These are phyloP conservation scores for Epichloe brachyelytri DNA, from an alignment of 2,329 filamentous ascomycete genomes.

Conservation along the genomic window DNA sequence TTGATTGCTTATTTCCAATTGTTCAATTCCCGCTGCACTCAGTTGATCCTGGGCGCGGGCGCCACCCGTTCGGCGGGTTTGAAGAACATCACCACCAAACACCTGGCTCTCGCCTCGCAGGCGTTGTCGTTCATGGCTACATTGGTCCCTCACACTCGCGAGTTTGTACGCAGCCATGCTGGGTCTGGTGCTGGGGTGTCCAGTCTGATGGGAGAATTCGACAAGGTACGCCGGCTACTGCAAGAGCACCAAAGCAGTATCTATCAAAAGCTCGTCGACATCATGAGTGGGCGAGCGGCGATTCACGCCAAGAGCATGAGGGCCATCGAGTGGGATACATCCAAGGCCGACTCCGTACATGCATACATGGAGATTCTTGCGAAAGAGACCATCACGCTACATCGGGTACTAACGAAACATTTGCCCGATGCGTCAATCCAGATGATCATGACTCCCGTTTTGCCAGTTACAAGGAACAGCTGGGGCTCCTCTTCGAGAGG, in stretches of 20 bases:
- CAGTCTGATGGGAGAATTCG: slow-evolving; percentile 66
- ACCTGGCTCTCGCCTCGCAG: slow-evolving; percentile 83
- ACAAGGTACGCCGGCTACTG: slow-evolving; percentile 69
- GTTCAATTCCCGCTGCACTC: slow-evolving; percentile 93
- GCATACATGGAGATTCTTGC: slow-evolving; percentile 76
- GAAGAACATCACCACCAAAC: slow-evolving; percentile 93
- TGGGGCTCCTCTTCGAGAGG: slow-evolving; percentile 55
- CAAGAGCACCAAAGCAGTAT: slow-evolving; percentile 87
- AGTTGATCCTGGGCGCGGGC: slow-evolving; percentile 88
- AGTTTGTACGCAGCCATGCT: slow-evolving; percentile 73
- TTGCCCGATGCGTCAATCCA: slow-evolving; percentile 63
- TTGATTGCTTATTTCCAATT: slow-evolving; percentile 79
- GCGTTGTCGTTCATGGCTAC: slow-evolving; percentile 78
- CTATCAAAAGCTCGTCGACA: slow-evolving; percentile 85
- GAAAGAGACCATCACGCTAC: slow-evolving; percentile 74
- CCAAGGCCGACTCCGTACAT: slow-evolving; percentile 33
- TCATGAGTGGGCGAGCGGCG: slow-evolving; percentile 68
- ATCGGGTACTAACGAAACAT: slow-evolving; percentile 73
- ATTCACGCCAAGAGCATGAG: slow-evolving; percentile 64
- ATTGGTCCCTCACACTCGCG: slow-evolving; percentile 77
- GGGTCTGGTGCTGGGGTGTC: slow-evolving; percentile 39
- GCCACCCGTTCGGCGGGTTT: slow-evolving; percentile 79
- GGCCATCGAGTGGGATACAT: slow-evolving; percentile 59
- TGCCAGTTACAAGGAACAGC: slow-evolving; percentile 65
- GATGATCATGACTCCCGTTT: slow-evolving; percentile 79